phyloP scores from a whole-genome alignment of 2,329 filamentous ascomycete genomes.

The Ophiosphaerella korrae region DNA sequence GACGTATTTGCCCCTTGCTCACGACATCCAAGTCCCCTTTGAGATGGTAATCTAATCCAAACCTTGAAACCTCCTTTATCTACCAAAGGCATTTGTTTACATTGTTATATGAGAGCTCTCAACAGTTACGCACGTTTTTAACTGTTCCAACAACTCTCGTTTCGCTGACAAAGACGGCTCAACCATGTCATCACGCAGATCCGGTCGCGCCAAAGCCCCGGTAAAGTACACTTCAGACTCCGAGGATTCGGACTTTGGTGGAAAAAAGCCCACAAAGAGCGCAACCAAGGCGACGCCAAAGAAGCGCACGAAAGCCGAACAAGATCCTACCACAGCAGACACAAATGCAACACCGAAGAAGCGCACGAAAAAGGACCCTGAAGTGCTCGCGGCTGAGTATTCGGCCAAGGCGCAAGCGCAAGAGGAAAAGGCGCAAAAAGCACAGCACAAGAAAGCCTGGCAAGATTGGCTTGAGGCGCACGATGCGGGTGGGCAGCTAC shows the following conservation, averaged over 20 bases:
- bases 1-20: constrained; percentile 12
- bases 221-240: constrained; percentile 21
- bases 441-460: constrained; percentile 8
- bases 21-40: constrained; percentile 6
- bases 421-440: constrained; percentile 6
- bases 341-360: constrained; percentile 2
- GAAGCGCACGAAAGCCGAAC: constrained; percentile 6
- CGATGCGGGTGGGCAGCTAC: background rate
- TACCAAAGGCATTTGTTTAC: background rate
- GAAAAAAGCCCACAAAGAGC: constrained; percentile 6
- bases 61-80: constrained; percentile 10
- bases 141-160: background rate
- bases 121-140: background rate
- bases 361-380: constrained; percentile 12
- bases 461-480: constrained; percentile 4
- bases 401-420: background rate
- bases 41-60: constrained; percentile 9
- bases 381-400: background rate
- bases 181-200: constrained; percentile 17
- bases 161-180: background rate
- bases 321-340: background rate
- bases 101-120: constrained; percentile 2
- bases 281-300: constrained; percentile 9
- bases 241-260: constrained; percentile 16
- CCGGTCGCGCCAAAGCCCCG: constrained; percentile 18